These are phyloP conservation scores for Albophoma yamanashiensis DNA, from an alignment of 2,329 filamentous ascomycete species.

Conservation along the genomic window DNA sequence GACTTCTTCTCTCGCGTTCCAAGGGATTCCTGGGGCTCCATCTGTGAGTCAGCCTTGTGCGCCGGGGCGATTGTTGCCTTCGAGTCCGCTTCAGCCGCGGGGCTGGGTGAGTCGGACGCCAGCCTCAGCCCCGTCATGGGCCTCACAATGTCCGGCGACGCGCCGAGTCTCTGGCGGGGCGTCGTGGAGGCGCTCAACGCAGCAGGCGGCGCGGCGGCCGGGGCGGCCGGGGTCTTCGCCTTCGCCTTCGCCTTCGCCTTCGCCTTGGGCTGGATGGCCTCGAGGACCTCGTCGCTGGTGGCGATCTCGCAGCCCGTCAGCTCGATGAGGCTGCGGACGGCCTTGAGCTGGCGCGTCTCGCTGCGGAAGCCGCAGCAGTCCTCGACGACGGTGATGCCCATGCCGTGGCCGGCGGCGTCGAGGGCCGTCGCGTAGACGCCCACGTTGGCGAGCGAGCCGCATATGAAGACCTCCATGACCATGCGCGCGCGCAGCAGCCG, in stretches of 20 bases:
- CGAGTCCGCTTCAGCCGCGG: neutral
- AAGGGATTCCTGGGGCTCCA: constrained; percentile 8
- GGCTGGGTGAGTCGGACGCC: constrained; percentile 1
- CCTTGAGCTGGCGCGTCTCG: constrained; percentile 56
- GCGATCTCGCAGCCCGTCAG: constrained; percentile 63
- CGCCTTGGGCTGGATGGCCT: constrained; percentile 11
- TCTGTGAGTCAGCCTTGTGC: constrained; percentile 6
- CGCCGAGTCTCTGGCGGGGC: constrained; percentile 2
- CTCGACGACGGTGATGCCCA: constrained; percentile 75
- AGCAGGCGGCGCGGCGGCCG: neutral
- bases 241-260: constrained; percentile 1
- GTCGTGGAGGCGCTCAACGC: neutral
- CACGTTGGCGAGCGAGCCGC: constrained; percentile 76
- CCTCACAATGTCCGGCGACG: constrained; percentile 17
- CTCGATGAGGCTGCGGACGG: constrained; percentile 60
- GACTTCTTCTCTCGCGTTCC: neutral
- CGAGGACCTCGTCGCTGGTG: constrained; percentile 47
- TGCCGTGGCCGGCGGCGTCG: constrained; percentile 79
- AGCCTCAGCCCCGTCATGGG: constrained; percentile 21
- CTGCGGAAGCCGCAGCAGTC: constrained; percentile 80
- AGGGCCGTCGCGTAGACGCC: constrained; percentile 86
- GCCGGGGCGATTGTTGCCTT: neutral
- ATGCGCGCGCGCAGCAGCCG: constrained; percentile 73
- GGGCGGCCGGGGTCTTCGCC: neutral
- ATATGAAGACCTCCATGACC: constrained; percentile 81